These are phyloP conservation scores for Syncephalis plumigaleata DNA, from an alignment of 371 early-diverging fungal species.

Conservation along the genomic window DNA sequence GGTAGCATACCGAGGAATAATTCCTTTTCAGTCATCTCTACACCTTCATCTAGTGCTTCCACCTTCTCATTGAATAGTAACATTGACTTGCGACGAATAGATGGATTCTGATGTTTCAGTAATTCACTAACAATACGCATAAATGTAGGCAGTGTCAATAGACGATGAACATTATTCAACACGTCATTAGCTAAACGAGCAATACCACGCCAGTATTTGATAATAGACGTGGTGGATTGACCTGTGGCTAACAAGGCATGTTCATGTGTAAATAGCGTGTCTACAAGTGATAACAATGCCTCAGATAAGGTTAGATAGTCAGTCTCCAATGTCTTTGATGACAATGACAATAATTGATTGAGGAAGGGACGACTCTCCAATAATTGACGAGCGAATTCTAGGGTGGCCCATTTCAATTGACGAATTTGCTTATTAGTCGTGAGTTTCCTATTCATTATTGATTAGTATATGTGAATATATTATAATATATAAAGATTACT, in stretches of 20 bases:
- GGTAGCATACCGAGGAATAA: constrained; percentile 13
- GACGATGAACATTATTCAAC: constrained; percentile 54
- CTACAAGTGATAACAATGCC: constrained; percentile 25
- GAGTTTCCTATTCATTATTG: too few relatives aligned
- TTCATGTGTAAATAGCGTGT: constrained; percentile 14
- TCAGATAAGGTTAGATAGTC: constrained; percentile 30
- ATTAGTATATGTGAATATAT: too few relatives aligned
- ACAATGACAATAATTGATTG: too few relatives aligned
- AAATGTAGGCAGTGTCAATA: constrained; percentile 58
- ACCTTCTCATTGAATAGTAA: constrained; percentile 55
- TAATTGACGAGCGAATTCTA: constrained; percentile 46
- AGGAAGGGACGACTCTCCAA: constrained; percentile 37
- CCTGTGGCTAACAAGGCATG: constrained; percentile 3
- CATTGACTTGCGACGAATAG: constrained; percentile 67
- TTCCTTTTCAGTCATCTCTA: constrained; percentile 9
- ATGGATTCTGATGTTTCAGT: constrained; percentile 38
- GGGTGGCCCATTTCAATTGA: constrained; percentile 52
- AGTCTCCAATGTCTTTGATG: constrained; percentile 12
- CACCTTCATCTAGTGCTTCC: constrained; percentile 3
- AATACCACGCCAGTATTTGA: constrained; percentile 40
- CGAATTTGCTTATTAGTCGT: constrained; percentile 41
- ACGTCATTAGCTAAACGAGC: constrained; percentile 44
- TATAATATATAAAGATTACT: too few relatives aligned
- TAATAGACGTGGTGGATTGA: constrained; percentile 9
- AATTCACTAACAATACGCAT: constrained; percentile 44